phyloP scores from a whole-genome alignment of 1,284 basidiomycete species.

The Phaffia rhodozyma region DNA sequence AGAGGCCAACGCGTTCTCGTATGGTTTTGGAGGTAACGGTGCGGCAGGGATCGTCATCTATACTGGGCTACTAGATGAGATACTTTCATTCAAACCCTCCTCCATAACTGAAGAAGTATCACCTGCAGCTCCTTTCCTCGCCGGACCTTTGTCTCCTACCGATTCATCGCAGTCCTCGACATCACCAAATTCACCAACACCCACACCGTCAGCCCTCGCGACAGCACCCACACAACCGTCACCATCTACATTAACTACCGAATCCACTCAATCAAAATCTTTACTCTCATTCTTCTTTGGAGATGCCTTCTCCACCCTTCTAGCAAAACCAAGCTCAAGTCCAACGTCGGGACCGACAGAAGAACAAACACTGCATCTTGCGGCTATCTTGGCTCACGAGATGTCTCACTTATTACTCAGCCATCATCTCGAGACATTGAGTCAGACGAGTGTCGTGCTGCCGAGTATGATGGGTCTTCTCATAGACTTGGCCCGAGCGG shows the following conservation, averaged over 20 bases:
- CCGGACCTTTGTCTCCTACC: not conserved
- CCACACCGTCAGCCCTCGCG: slow-evolving; percentile 19
- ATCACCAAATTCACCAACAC: not conserved
- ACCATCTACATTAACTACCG: not conserved
- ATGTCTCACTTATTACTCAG: slow-evolving; percentile 72
- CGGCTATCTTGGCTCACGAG: slow-evolving; percentile 75
- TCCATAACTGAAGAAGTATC: not conserved
- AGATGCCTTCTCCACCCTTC: slow-evolving; percentile 27
- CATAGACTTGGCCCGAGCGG: slow-evolving; percentile 58
- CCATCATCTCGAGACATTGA: slow-evolving; percentile 79
- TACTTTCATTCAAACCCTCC: not conserved
- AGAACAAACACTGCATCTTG: slow-evolving; percentile 69
- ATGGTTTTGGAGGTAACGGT: slow-evolving; percentile 78
- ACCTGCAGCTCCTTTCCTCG: not conserved
- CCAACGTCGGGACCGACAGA: slow-evolving; percentile 45
- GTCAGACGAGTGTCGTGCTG: slow-evolving; percentile 64
- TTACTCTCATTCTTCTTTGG: slow-evolving; percentile 41
- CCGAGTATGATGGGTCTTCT: slow-evolving; percentile 64
- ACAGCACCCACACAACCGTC: slow-evolving; percentile 5
- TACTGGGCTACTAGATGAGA: slow-evolving; percentile 44
- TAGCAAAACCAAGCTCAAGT: slow-evolving; percentile 29
- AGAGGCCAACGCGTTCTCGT: slow-evolving; percentile 74
- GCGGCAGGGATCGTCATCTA: slow-evolving; percentile 81
- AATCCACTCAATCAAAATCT: slow-evolving; percentile 15
- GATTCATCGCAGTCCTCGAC: not conserved